Conservation (phyloP, 2,329 filamentous ascomycete genomes). For the Zopfia rhizophila region DNA sequence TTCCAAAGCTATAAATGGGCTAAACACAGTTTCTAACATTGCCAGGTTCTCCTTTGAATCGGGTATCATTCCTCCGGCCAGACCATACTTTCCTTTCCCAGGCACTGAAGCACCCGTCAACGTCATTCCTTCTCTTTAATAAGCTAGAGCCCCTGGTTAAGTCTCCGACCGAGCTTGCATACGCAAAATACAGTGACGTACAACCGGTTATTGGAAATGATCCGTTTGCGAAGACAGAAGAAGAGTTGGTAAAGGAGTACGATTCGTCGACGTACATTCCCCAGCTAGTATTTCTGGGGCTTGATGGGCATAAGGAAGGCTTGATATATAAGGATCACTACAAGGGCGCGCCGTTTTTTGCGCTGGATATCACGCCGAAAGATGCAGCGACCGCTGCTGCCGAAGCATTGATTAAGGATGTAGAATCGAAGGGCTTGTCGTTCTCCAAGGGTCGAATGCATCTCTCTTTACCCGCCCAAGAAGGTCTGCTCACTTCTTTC, state of each 20-base stretch:
- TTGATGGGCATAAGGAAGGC: conserved; percentile 73
- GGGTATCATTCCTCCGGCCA: conserved; percentile 78
- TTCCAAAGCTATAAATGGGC: not conserved
- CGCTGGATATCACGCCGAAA: conserved; percentile 84
- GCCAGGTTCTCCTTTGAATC: conserved; percentile 76
- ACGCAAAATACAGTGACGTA: conserved; percentile 75
- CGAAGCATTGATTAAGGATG: conserved; percentile 66
- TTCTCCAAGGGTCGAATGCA: conserved; percentile 75
- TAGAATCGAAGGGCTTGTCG: conserved; percentile 69
- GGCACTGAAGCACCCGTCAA: conserved; percentile 72
- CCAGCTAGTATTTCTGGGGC: conserved; percentile 83
- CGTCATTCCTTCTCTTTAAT: conserved; percentile 82
- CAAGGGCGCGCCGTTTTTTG: conserved; percentile 85
- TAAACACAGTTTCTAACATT: conserved; percentile 1
- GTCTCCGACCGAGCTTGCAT: conserved; percentile 71
- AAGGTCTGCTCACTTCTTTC: conserved; percentile 67
- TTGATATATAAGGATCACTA: conserved; percentile 75
- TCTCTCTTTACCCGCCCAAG: conserved; percentile 68
- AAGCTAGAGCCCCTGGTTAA: conserved; percentile 78
- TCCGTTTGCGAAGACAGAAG: conserved; percentile 77
- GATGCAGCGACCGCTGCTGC: conserved; percentile 71
- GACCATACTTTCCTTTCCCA: conserved; percentile 75
- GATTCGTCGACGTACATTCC: conserved; percentile 76
- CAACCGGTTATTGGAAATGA: conserved; percentile 74
- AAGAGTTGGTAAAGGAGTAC: conserved; percentile 76